These are phyloP conservation scores for Kluyveromyces siamensis DNA, from an alignment of 805 yeast genomes.

Conservation along the genomic window DNA sequence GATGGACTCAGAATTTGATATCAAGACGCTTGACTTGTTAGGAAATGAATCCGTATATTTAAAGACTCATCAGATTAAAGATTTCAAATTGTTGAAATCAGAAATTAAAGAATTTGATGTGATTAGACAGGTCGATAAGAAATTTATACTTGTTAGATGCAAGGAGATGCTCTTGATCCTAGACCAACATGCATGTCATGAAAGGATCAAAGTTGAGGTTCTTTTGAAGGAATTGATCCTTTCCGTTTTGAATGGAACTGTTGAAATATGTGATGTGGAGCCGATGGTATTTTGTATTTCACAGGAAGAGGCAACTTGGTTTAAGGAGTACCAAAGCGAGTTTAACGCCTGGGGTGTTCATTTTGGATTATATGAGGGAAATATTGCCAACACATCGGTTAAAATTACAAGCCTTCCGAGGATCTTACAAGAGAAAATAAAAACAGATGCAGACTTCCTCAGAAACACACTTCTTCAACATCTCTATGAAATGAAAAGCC, in stretches of 20 bases:
- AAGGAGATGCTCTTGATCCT: slow-evolving; percentile 31
- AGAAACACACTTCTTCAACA: slow-evolving; percentile 36
- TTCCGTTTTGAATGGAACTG: slow-evolving; percentile 17
- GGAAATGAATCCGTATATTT: slow-evolving; percentile 1
- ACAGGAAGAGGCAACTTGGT: slow-evolving; percentile 25
- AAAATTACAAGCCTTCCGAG: slow-evolving; percentile 37
- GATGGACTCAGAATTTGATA: neutral
- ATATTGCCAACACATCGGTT: slow-evolving; percentile 6
- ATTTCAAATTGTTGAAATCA: slow-evolving; percentile 9
- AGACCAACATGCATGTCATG: slow-evolving; percentile 87
- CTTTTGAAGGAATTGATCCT: slow-evolving; percentile 32
- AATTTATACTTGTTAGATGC: slow-evolving; percentile 46
- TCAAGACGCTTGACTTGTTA: neutral
- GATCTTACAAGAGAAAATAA: slow-evolving; percentile 29
- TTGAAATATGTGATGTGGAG: slow-evolving; percentile 7
- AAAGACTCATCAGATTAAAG: slow-evolving; percentile 2
- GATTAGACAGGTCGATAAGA: slow-evolving; percentile 51
- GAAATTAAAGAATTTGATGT: slow-evolving; percentile 25
- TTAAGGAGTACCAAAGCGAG: slow-evolving; percentile 22
- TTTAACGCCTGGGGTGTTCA: slow-evolving; percentile 39
- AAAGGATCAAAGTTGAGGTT: slow-evolving; percentile 54
- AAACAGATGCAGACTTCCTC: slow-evolving; percentile 24
- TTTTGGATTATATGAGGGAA: slow-evolving; percentile 8
- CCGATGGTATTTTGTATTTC: slow-evolving; percentile 4
- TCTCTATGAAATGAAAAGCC: slow-evolving; percentile 32